A percentile compares a stretch with the other conserved stretches of the same genome.
Conservation (phyloP, 345 rosid genomes). For the Boechera retrofracta region DNA sequence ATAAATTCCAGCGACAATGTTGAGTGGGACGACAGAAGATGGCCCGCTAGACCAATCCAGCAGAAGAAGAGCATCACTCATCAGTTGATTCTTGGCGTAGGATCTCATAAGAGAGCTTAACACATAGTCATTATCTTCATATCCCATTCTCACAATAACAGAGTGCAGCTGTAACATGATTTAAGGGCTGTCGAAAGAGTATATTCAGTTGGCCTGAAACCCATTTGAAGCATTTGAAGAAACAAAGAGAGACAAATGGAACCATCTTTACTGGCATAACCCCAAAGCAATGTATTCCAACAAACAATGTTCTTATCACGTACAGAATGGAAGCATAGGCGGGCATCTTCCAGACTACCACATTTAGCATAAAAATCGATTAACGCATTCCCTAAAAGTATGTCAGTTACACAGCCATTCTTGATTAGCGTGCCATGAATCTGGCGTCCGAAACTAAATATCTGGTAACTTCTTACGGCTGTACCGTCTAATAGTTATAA, state of each 20-base stretch:
- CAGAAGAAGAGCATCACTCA: constrained; percentile 61
- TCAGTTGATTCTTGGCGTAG: constrained; percentile 64
- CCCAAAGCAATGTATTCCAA: constrained; percentile 81
- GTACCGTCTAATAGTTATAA: no score
- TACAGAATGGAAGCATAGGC: constrained; percentile 60
- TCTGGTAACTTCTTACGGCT: not conserved
- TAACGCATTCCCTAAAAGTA: constrained; percentile 66
- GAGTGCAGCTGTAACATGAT: constrained; percentile 68
- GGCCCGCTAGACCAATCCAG: constrained; percentile 46
- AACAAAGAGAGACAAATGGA: constrained; percentile 51
- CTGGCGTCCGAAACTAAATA: constrained; percentile 52
- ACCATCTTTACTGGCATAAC: constrained; percentile 57
- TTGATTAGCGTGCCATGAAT: constrained; percentile 67
- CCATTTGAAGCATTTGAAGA: constrained; percentile 60
- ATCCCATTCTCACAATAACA: constrained; percentile 69
- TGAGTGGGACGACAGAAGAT: constrained; percentile 53
- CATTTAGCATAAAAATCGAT: constrained; percentile 77
- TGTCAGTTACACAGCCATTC: constrained; percentile 55
- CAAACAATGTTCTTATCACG: constrained; percentile 67
- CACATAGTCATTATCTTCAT: constrained; percentile 61
- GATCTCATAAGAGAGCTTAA: constrained; percentile 72
- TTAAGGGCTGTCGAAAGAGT: constrained; percentile 73
- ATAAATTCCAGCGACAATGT: constrained; percentile 70
- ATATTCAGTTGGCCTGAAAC: constrained; percentile 69
- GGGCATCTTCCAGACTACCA: constrained; percentile 59